phyloP scores from a whole-genome alignment of 2,329 filamentous ascomycete genomes.

The Fusarium subglutinans region DNA sequence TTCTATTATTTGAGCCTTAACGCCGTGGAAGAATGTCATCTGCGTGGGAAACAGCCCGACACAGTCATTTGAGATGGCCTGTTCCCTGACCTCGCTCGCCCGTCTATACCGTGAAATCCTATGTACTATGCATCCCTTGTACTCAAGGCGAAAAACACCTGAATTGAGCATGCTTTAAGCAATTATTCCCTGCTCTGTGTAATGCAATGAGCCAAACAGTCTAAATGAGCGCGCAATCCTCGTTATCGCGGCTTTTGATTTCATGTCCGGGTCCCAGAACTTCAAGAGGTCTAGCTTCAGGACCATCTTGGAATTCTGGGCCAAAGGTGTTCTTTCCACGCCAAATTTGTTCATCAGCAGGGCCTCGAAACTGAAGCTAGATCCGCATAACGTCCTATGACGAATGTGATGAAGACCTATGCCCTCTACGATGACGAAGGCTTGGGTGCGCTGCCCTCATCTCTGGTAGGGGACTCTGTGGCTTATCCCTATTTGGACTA shows the following conservation, averaged over 20 bases:
- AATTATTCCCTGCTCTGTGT: constrained; percentile 6
- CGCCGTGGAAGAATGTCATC: background rate
- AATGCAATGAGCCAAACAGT: constrained; percentile 10
- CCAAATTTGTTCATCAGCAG: background rate
- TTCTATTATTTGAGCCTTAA: background rate
- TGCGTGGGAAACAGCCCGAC: background rate
- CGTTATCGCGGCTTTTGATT: background rate
- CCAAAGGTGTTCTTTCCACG: background rate
- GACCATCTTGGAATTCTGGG: background rate
- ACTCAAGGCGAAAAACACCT: background rate
- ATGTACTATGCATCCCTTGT: background rate
- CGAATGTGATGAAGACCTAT: constrained; percentile 26
- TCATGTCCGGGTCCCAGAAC: background rate
- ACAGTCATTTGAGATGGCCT: background rate
- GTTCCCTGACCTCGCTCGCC: background rate
- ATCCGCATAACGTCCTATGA: background rate
- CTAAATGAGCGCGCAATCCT: background rate
- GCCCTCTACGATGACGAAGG: constrained; percentile 44
- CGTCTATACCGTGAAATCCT: constrained; percentile 6
- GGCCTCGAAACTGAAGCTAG: background rate
- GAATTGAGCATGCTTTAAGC: background rate
- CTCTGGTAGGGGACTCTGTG: constrained; percentile 29
- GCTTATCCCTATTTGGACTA: constrained; percentile 42
- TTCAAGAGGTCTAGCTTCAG: background rate
- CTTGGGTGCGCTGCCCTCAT: constrained; percentile 37